Conservation (phyloP, 140 eudicot genomes). For the Ambrosia hybrid region DNA sequence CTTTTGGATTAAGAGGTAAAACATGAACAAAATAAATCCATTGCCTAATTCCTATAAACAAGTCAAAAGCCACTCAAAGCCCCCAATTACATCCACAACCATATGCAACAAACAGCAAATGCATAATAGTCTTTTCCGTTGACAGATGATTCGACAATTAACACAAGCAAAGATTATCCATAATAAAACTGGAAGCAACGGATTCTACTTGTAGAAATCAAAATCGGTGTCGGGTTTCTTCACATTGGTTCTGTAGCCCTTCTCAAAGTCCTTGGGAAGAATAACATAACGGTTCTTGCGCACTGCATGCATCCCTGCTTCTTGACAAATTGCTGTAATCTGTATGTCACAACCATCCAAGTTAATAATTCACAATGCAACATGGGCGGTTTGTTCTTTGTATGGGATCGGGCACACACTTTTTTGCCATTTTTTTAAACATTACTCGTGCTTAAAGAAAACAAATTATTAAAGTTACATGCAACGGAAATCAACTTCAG, state of each 20-base stretch:
- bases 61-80: no score
- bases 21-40: no score
- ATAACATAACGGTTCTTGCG: conserved; percentile 88
- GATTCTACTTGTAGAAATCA: conserved; percentile 79
- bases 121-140: no score
- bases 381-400: neutral
- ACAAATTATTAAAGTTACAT: neutral
- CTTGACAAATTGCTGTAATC: conserved; percentile 93
- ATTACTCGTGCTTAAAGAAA: neutral
- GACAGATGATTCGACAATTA: no score
- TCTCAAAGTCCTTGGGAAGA: conserved; percentile 45
- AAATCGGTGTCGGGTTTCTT: conserved; percentile 95
- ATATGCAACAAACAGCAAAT: no score
- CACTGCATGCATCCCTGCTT: conserved; percentile 89
- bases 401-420: neutral
- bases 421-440: neutral
- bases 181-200: no score
- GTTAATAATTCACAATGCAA: neutral
- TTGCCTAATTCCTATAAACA: no score
- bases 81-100: no score
- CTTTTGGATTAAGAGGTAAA: no score
- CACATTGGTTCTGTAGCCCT: conserved; percentile 61
- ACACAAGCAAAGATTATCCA: no score
- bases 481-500: neutral
- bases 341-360: conserved; percentile 31